phyloP scores from a whole-genome alignment of 2,329 filamentous ascomycete genomes.

The Fusarium palustre region DNA sequence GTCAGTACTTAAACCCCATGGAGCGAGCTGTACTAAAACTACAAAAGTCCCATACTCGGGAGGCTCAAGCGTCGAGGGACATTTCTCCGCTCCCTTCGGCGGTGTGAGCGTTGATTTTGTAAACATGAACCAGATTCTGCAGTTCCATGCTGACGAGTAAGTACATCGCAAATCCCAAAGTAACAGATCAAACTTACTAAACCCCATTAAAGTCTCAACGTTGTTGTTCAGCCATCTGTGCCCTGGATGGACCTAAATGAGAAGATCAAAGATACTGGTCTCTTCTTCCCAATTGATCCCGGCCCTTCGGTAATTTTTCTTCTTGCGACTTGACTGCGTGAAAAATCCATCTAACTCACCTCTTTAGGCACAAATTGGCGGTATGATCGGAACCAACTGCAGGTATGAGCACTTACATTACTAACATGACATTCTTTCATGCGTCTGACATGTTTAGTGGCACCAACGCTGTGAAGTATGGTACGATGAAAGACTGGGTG shows the following conservation, averaged over 20 bases:
- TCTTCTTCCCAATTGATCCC: constrained; percentile 93
- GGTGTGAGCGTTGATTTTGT: constrained; percentile 91
- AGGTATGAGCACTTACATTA: constrained; percentile 50
- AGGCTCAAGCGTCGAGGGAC: constrained; percentile 87
- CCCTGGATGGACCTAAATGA: constrained; percentile 91
- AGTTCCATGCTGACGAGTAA: constrained; percentile 79
- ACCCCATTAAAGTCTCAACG: constrained; percentile 69
- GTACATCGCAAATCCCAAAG: accelerated
- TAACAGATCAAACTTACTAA: accelerated
- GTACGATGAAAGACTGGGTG: constrained; percentile 92
- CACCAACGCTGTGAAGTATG: constrained; percentile 83
- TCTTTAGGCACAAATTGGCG: constrained; percentile 74
- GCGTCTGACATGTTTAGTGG: constrained; percentile 54
- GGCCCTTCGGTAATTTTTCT: constrained; percentile 54
- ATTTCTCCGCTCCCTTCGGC: constrained; percentile 87
- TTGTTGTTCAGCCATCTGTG: constrained; percentile 90
- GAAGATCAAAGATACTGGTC: constrained; percentile 73
- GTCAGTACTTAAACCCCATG: not conserved
- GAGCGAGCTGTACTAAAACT: accelerated
- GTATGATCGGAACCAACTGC: constrained; percentile 84
- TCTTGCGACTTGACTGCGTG: accelerated
- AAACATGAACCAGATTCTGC: constrained; percentile 84
- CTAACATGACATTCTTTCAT: no score
- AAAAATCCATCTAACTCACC: constrained; percentile 51
- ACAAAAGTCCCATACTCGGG: constrained; percentile 77